Evolutionary conservation across 169 alveolate species (phyloP).

Genomic region (Cryptosporidium parvum): DNA sequence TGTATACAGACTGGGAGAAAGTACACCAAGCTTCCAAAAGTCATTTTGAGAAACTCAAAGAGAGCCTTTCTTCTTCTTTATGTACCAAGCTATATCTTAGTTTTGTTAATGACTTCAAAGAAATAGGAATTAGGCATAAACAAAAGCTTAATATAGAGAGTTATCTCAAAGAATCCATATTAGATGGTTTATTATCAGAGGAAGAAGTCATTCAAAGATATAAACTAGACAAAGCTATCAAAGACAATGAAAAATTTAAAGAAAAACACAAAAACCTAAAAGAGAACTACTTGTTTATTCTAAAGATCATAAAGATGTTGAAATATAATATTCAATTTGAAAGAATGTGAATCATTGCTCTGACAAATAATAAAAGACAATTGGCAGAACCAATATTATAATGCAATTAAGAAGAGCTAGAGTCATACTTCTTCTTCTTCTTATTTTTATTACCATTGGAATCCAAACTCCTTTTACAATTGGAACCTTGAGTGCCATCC

Average conservation of each 20-base stretch:
- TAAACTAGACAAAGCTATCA: not conserved
- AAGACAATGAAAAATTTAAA: not conserved
- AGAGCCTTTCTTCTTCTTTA: not conserved
- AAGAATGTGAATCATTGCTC: not conserved
- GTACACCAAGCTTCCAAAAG: not conserved
- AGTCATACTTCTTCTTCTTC: not conserved
- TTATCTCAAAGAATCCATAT: constrained; percentile 53
- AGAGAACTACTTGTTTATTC: not conserved
- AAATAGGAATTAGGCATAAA: constrained; percentile 8
- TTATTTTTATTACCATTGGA: constrained; percentile 11
- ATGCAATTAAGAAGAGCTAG: not conserved
- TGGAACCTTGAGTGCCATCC: not conserved
- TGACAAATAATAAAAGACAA: no score
- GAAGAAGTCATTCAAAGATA: constrained; percentile 69
- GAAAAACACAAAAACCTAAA: not conserved
- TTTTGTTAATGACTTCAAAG: not conserved
- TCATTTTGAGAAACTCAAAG: not conserved
- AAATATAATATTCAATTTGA: not conserved
- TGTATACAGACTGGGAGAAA: not conserved
- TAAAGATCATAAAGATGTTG: not conserved
- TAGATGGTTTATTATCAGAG: constrained; percentile 66
- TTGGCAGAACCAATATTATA: not conserved
- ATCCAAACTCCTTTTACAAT: not conserved
- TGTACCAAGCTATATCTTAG: constrained; percentile 1
- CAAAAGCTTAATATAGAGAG: not conserved